Conservation (phyloP, 2,329 filamentous ascomycete species). For the Aurifilum marmelostoma region DNA sequence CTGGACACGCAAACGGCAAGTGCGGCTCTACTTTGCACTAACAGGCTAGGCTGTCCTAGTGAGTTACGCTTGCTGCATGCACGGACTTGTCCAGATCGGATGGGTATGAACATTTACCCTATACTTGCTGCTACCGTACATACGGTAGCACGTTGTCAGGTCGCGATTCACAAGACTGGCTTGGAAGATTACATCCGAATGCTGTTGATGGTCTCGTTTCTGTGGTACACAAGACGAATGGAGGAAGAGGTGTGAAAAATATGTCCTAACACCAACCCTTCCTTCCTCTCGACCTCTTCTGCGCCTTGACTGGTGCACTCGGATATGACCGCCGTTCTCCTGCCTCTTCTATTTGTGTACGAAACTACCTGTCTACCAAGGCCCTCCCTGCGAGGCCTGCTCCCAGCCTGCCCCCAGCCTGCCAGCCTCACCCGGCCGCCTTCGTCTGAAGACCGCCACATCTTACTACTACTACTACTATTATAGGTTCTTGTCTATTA, state of each 20-base stretch:
- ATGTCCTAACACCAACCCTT: background rate
- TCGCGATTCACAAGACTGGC: background rate
- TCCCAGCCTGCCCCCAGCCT: background rate
- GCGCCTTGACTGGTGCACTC: constrained; percentile 9
- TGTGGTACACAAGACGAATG: background rate
- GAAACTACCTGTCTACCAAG: constrained; percentile 18
- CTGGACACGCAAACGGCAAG: constrained; percentile 7
- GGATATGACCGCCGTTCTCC: constrained; percentile 27
- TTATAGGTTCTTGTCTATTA: background rate
- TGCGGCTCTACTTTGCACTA: background rate
- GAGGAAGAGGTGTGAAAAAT: background rate
- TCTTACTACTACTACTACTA: background rate
- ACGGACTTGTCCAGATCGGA: background rate
- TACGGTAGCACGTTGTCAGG: no score
- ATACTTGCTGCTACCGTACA: background rate
- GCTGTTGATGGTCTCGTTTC: background rate
- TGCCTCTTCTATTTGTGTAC: constrained; percentile 23
- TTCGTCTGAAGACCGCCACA: background rate
- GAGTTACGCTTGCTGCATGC: background rate
- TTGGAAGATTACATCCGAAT: background rate
- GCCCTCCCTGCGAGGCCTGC: constrained; percentile 22
- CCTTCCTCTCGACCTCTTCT: background rate
- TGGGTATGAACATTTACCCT: background rate
- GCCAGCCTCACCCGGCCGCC: constrained; percentile 4
- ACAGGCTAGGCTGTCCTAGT: background rate